These are phyloP conservation scores for Diaporthe nobilis DNA, from an alignment of 2,329 filamentous ascomycete genomes.

Conservation along the genomic window DNA sequence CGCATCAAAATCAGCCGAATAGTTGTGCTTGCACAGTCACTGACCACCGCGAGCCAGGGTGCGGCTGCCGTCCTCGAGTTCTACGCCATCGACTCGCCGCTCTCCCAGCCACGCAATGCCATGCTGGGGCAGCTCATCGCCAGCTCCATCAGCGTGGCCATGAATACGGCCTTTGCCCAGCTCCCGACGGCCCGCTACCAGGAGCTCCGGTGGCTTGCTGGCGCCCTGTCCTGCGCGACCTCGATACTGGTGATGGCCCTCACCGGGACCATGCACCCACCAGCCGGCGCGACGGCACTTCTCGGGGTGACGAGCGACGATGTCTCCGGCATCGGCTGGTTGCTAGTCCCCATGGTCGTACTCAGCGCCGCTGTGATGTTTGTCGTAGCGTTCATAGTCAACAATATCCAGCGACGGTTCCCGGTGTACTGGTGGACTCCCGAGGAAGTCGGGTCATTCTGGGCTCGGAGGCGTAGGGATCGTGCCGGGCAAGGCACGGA, in stretches of 20 bases:
- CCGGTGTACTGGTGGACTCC: slow-evolving; percentile 81
- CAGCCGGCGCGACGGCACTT: slow-evolving; percentile 81
- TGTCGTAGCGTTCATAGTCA: slow-evolving; percentile 72
- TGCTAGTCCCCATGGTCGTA: slow-evolving; percentile 73
- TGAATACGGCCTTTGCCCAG: slow-evolving; percentile 76
- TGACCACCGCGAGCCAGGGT: slow-evolving; percentile 62
- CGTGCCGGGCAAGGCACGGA: background rate
- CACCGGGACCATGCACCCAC: slow-evolving; percentile 81
- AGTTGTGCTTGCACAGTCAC: background rate
- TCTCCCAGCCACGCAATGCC: slow-evolving; percentile 80
- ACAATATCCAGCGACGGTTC: slow-evolving; percentile 77
- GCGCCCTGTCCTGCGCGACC: slow-evolving; percentile 74
- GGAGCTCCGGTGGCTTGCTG: slow-evolving; percentile 73
- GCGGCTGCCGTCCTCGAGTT: slow-evolving; percentile 84
- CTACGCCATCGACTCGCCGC: slow-evolving; percentile 78
- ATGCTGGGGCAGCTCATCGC: slow-evolving; percentile 77
- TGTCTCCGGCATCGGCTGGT: slow-evolving; percentile 75
- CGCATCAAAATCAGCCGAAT: background rate
- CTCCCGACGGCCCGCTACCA: slow-evolving; percentile 56
- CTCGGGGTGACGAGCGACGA: slow-evolving; percentile 73
- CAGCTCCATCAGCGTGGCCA: slow-evolving; percentile 70
- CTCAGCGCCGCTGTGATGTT: slow-evolving; percentile 75
- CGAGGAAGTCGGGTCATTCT: slow-evolving; percentile 49
- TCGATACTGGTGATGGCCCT: slow-evolving; percentile 76
- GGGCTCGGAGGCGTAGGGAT: slow-evolving; percentile 30